phyloP scores from a whole-genome alignment of 306 rosid genomes.

The Argentina anserina region DNA sequence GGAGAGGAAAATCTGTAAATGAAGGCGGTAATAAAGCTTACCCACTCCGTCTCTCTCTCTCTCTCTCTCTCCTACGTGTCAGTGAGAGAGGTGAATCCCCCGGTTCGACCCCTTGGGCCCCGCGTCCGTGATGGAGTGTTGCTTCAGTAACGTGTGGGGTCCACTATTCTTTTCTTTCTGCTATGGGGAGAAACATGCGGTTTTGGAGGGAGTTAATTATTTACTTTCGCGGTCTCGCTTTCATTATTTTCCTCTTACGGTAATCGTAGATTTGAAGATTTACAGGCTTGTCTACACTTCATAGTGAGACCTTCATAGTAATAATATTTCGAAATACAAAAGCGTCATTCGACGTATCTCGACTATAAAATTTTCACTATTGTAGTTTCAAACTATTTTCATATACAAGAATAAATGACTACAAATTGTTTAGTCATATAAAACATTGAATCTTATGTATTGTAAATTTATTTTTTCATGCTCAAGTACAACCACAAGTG shows the following conservation, averaged over 20 bases:
- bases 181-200: neutral
- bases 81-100: neutral
- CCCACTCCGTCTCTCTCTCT: neutral
- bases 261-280: neutral
- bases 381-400: no score
- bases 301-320: no score
- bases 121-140: neutral
- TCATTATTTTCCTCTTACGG: neutral
- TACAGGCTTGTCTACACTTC: no score
- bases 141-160: slow-evolving; percentile 9
- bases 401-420: no score
- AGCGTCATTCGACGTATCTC: no score
- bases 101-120: neutral
- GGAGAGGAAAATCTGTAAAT: neutral
- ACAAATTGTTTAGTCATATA: no score
- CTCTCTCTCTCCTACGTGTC: neutral
- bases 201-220: neutral
- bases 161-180: slow-evolving; percentile 13
- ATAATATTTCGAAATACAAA: no score
- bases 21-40: neutral
- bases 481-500: no score
- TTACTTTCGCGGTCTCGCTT: no score
- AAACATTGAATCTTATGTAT: no score
- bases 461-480: no score
- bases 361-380: no score